phyloP scores from a whole-genome alignment of 1,284 basidiomycete genomes.

The Cryptococcus depauperatus region DNA sequence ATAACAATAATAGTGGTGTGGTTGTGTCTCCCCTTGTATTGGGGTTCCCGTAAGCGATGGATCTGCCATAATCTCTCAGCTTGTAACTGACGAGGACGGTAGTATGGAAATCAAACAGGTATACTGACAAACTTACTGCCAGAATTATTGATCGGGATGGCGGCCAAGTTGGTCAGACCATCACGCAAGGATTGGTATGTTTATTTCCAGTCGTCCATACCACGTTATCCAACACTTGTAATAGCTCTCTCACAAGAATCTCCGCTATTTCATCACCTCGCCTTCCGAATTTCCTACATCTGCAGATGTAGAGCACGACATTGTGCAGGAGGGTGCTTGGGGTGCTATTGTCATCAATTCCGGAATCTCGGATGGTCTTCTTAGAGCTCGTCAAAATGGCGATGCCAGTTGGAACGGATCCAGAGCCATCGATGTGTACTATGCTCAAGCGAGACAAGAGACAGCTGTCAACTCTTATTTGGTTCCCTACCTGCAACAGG shows the following conservation, averaged over 20 bases:
- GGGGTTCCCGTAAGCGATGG: slow-evolving; percentile 45
- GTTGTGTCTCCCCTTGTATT: slow-evolving; percentile 43
- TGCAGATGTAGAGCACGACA: slow-evolving; percentile 21
- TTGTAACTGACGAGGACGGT: slow-evolving; percentile 6
- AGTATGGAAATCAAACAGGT: slow-evolving; percentile 38
- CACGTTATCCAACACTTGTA: neutral
- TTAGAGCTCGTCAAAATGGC: slow-evolving; percentile 27
- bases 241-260: slow-evolving; percentile 18
- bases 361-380: slow-evolving; percentile 27
- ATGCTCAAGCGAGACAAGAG: slow-evolving; percentile 44
- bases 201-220: neutral
- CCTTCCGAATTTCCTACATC: slow-evolving; percentile 27
- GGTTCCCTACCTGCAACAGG: slow-evolving; percentile 29
- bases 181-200: slow-evolving; percentile 29
- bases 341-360: slow-evolving; percentile 35
- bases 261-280: slow-evolving; percentile 32
- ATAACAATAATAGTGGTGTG: slow-evolving; percentile 38
- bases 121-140: slow-evolving; percentile 46
- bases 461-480: slow-evolving; percentile 40
- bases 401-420: slow-evolving; percentile 28
- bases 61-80: too few relatives aligned
- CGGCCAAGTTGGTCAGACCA: slow-evolving; percentile 42
- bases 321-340: slow-evolving; percentile 42
- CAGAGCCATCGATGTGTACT: slow-evolving; percentile 33
- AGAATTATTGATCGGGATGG: slow-evolving; percentile 50